A percentile compares a stretch with the other conserved stretches of the same genome.
phyloP scores from a whole-genome alignment of 2,329 filamentous ascomycete genomes.

The Lachnellula subtilissima region DNA sequence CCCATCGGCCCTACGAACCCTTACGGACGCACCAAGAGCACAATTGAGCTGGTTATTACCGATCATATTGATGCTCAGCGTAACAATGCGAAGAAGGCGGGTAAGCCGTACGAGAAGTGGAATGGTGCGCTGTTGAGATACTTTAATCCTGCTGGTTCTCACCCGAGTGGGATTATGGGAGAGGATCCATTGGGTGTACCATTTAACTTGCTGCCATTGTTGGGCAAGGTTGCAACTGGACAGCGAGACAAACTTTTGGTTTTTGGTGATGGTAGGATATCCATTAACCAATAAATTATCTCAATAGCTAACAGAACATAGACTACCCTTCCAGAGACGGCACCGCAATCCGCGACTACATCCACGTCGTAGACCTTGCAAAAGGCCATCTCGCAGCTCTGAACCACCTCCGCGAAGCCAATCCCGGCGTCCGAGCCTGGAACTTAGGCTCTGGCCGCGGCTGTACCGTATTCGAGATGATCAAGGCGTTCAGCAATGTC shows the following conservation, averaged over 20 bases:
- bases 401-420: slow-evolving; percentile 77
- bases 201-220: slow-evolving; percentile 89
- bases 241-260: slow-evolving; percentile 91
- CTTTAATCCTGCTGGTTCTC: slow-evolving; percentile 95
- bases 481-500: slow-evolving; percentile 85
- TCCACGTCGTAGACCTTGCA: slow-evolving; percentile 89
- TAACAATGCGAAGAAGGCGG: slow-evolving; percentile 73
- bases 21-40: slow-evolving; percentile 94
- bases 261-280: slow-evolving; percentile 76
- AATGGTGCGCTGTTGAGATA: slow-evolving; percentile 91
- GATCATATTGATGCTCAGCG: slow-evolving; percentile 87
- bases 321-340: slow-evolving; percentile 90
- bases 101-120: slow-evolving; percentile 75
- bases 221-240: slow-evolving; percentile 93
- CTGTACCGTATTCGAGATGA: slow-evolving; percentile 94
- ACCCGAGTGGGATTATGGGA: slow-evolving; percentile 95
- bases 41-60: slow-evolving; percentile 85
- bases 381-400: slow-evolving; percentile 83
- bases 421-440: slow-evolving; percentile 91
- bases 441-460: slow-evolving; percentile 93
- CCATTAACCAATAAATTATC: not conserved
- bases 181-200: slow-evolving; percentile 95
- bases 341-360: slow-evolving; percentile 95
- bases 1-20: slow-evolving; percentile 95
- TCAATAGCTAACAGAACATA: slow-evolving; percentile 34